Percentiles rank a stretch among this genome's conserved stretches.
These are phyloP conservation scores for Geotrichum macrosporum DNA, from an alignment of 1,139 yeast species.

Conservation along the genomic window DNA sequence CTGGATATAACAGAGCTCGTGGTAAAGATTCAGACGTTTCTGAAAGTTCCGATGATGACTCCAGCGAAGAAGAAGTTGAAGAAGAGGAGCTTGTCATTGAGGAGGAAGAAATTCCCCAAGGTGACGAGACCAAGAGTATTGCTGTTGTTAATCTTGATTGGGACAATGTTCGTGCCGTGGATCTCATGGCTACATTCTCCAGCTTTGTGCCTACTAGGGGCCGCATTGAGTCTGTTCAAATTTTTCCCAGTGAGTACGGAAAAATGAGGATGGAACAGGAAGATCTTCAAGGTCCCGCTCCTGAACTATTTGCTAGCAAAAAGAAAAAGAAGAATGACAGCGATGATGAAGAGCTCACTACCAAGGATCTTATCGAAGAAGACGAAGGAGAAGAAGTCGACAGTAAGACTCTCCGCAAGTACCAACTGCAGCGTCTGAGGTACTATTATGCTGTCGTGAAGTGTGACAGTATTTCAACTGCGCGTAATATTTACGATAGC, in stretches of 20 bases:
- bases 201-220: slow-evolving; percentile 84
- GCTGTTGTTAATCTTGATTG: slow-evolving; percentile 97
- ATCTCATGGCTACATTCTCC: slow-evolving; percentile 81
- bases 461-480: slow-evolving; percentile 72
- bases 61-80: slow-evolving; percentile 30
- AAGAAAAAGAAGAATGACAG: slow-evolving; percentile 38
- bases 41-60: slow-evolving; percentile 41
- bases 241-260: slow-evolving; percentile 93
- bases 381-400: slow-evolving; percentile 47
- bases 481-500: slow-evolving; percentile 70
- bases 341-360: slow-evolving; percentile 35
- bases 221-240: slow-evolving; percentile 59
- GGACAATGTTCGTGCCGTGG: slow-evolving; percentile 87
- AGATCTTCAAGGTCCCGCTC: slow-evolving; percentile 89
- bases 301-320: slow-evolving; percentile 60
- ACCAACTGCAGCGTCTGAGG: slow-evolving; percentile 73
- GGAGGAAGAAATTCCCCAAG: slow-evolving; percentile 63
- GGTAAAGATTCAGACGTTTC: slow-evolving; percentile 56
- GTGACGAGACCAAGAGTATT: slow-evolving; percentile 75
- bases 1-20: slow-evolving; percentile 60
- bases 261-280: slow-evolving; percentile 88
- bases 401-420: slow-evolving; percentile 53
- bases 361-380: slow-evolving; percentile 34
- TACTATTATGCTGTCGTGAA: slow-evolving; percentile 91
- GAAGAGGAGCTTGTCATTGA: slow-evolving; percentile 61